phyloP scores from a whole-genome alignment of 208 protist species.

The Novymonas esmeraldas region DNA sequence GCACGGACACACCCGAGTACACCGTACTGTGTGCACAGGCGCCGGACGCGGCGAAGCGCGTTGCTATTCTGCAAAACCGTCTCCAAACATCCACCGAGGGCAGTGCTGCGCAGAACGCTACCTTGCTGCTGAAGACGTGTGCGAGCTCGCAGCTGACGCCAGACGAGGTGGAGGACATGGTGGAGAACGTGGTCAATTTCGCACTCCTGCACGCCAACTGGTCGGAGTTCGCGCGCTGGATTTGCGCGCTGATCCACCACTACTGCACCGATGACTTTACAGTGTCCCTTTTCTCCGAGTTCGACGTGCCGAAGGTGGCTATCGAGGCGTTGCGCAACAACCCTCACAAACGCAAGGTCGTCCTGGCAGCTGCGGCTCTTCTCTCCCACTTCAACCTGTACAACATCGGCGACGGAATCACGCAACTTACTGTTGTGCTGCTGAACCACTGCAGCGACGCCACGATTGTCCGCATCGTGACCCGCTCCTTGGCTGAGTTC shows the following conservation, averaged over 20 bases:
- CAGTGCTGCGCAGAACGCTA: constrained; percentile 72
- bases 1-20: constrained; percentile 62
- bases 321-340: constrained; percentile 64
- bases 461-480: constrained; percentile 53
- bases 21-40: constrained; percentile 83
- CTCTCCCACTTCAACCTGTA: constrained; percentile 90
- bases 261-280: constrained; percentile 92
- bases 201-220: constrained; percentile 71
- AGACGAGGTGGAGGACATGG: constrained; percentile 77
- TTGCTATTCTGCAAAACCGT: constrained; percentile 60
- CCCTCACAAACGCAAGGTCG: constrained; percentile 48
- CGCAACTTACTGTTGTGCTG: constrained; percentile 69
- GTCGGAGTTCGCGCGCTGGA: constrained; percentile 75
- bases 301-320: constrained; percentile 73
- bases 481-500: constrained; percentile 82
- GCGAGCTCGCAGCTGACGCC: constrained; percentile 54
- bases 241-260: constrained; percentile 86
- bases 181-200: constrained; percentile 62
- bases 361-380: constrained; percentile 63
- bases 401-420: constrained; percentile 83
- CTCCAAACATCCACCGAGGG: constrained; percentile 75
- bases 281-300: constrained; percentile 86
- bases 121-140: constrained; percentile 76
- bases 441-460: constrained; percentile 52
- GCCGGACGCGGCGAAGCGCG: constrained; percentile 54